Evolutionary conservation across 176 grass and related monocot species (phyloP), one percentile per base, ranked within the genome.

Genomic region (Tuctoria greenei): DNA sequence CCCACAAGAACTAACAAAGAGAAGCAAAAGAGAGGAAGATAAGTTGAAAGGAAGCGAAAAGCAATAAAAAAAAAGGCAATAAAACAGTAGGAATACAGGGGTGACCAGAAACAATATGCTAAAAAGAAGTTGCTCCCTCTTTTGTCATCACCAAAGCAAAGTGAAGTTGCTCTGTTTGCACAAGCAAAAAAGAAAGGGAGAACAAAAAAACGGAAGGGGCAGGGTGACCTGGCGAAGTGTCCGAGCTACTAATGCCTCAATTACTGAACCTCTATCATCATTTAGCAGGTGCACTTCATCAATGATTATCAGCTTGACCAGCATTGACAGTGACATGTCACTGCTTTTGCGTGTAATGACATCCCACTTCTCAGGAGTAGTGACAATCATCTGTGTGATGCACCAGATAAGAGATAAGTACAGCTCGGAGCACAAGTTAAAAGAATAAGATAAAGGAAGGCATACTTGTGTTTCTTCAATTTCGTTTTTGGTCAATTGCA

Each of bases 321-420:
- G 76, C 94, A 97, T 97, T 39, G 94, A 97, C 73, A 97, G 75
- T 61, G 94, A 88, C 94, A 97, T 97, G 68, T 97, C 94, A 71
- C 91, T 97, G 88, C 94, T 97, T 90, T 97, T 97, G 75, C 94
- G 90, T 71, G 94, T 97, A 83, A 97, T 97, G 37, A 97, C 94
- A 78, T 97, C 94, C 90, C 90, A 97, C 51, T 97, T 97, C 74
- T 97, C 94, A 77, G 94, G 94, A 74, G 94, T 97, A 52, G 94
- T 97, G 62, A 97, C 94, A 84, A 97, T 97, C 94, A 97, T 97
- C 88, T 97, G 85, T 46, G 57, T 50, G 27, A 82, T 26, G 26
- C 52, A 73, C n/a, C 42, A 72, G 70, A 73, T 76, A 74, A 77
- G 54, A 72, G 70, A 73, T 76, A 74, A 77, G 54, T 68, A 83